Percentiles rank a stretch among this genome's conserved stretches.
Evolutionary conservation across 129 eudicot species (phyloP).

Genomic region (Glebionis coronaria): DNA sequence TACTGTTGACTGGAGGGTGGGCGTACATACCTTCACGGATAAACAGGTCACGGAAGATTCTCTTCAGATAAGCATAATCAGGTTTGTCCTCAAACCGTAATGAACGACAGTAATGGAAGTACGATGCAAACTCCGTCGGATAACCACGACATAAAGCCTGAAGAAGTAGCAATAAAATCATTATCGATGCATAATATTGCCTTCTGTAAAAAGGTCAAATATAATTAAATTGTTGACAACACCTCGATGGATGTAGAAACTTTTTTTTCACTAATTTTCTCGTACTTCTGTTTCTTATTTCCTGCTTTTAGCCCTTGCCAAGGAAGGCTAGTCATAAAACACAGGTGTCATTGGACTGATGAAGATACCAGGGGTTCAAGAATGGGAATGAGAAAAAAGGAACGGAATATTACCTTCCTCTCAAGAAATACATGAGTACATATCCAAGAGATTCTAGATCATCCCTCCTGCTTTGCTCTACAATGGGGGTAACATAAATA

Average conservation of each 20-base stretch:
- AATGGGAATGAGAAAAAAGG: conserved; percentile 6
- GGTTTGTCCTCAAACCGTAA: conserved; percentile 91
- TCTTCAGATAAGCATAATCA: conserved; percentile 84
- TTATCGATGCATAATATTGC: not conserved
- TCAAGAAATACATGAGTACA: conserved; percentile 85
- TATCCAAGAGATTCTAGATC: conserved; percentile 93
- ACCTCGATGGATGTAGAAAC: conserved; percentile 93
- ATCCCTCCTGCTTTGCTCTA: conserved; percentile 96
- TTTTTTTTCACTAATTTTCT: conserved; percentile 81
- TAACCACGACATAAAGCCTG: conserved; percentile 77
- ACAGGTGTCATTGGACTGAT: conserved; percentile 26
- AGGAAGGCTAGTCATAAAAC: conserved; percentile 61
- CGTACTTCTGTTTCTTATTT: conserved; percentile 83
- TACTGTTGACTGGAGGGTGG: no score
- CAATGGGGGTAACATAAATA: conserved; percentile 9
- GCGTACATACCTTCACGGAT: conserved; percentile 67
- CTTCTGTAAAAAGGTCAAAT: not conserved
- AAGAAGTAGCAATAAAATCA: not conserved
- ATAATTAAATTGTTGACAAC: conserved; percentile 3
- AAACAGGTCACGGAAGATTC: conserved; percentile 89
- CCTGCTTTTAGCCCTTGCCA: conserved; percentile 83
- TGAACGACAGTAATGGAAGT: conserved; percentile 93
- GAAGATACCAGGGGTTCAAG: conserved; percentile 8
- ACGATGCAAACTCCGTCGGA: conserved; percentile 82
- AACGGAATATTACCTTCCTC: conserved; percentile 60